These are phyloP conservation scores for Paratinospora sagittata DNA, from an alignment of 164 flowering plant species.

Conservation along the genomic window DNA sequence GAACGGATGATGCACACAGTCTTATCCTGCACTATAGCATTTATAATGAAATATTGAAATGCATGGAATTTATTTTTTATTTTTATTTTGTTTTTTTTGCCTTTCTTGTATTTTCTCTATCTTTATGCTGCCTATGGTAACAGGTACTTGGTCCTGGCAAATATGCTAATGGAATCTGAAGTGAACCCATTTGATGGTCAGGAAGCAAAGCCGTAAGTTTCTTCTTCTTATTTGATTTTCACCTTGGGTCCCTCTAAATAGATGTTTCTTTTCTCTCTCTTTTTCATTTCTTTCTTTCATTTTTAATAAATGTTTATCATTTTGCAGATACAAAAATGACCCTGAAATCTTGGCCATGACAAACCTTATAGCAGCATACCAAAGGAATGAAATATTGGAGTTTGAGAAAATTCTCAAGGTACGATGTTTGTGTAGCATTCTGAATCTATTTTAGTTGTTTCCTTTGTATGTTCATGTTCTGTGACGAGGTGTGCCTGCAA, in stretches of 20 bases:
- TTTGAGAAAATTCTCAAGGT: constrained; percentile 96
- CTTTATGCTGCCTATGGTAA: neutral
- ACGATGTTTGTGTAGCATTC: neutral
- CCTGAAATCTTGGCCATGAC: constrained; percentile 99
- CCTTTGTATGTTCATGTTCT: neutral
- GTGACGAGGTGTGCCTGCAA: neutral
- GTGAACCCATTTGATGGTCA: constrained; percentile 99
- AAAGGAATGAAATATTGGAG: constrained; percentile 92
- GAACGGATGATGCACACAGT: no score
- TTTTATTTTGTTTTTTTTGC: neutral
- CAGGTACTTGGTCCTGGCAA: constrained; percentile 87
- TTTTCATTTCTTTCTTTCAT: neutral
- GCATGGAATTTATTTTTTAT: neutral
- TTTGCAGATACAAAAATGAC: constrained; percentile 84
- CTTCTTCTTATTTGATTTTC: constrained; percentile 3
- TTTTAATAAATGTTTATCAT: constrained; percentile 8
- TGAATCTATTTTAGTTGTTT: neutral
- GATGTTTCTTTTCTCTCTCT: neutral
- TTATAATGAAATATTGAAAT: neutral
- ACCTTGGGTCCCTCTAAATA: neutral
- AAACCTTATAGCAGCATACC: constrained; percentile 95
- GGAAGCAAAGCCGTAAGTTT: constrained; percentile 96
- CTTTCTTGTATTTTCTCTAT: no score
- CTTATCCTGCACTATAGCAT: no score
- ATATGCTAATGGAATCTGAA: constrained; percentile 98